Conservation (phyloP, 352 stramenopile genomes). For the Phytopythium chamaehyphon region DNA sequence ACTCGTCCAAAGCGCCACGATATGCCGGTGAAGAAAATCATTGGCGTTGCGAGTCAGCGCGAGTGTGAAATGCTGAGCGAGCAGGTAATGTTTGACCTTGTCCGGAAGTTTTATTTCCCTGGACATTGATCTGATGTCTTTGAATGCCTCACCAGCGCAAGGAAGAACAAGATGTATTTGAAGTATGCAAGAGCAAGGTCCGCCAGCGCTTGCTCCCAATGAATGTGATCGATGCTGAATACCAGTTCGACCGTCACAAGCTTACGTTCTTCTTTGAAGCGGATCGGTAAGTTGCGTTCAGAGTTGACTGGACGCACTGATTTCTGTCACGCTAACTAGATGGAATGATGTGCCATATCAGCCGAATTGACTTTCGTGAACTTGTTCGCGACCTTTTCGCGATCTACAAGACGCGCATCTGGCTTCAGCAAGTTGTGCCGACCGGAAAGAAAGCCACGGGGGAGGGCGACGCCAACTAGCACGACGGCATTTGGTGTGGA, state of each 20-base stretch:
- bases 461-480: conserved; percentile 58
- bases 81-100: conserved; percentile 39
- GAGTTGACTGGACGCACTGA: neutral
- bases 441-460: conserved; percentile 60
- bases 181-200: conserved; percentile 96
- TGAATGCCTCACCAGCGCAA: conserved; percentile 48
- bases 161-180: conserved; percentile 95
- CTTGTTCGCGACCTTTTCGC: conserved; percentile 97
- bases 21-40: conserved; percentile 88
- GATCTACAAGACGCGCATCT: conserved; percentile 99
- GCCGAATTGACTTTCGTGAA: conserved; percentile 97
- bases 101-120: neutral
- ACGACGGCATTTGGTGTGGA: neutral
- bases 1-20: conserved; percentile 62
- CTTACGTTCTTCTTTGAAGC: conserved; percentile 99
- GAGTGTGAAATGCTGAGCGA: conserved; percentile 91
- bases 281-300: conserved; percentile 64
- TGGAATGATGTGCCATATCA: conserved; percentile 10
- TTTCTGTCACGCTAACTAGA: too few species aligned
- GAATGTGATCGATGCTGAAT: conserved; percentile 97
- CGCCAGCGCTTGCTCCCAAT: conserved; percentile 93
- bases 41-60: conserved; percentile 88
- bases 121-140: neutral
- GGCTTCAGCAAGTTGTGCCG: conserved; percentile 94
- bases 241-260: conserved; percentile 98